Evolutionary conservation across 2,329 filamentous ascomycete genomes (phyloP), one percentile per base, ranked within the genome.

Genomic region (Penicillium sp.): DNA sequence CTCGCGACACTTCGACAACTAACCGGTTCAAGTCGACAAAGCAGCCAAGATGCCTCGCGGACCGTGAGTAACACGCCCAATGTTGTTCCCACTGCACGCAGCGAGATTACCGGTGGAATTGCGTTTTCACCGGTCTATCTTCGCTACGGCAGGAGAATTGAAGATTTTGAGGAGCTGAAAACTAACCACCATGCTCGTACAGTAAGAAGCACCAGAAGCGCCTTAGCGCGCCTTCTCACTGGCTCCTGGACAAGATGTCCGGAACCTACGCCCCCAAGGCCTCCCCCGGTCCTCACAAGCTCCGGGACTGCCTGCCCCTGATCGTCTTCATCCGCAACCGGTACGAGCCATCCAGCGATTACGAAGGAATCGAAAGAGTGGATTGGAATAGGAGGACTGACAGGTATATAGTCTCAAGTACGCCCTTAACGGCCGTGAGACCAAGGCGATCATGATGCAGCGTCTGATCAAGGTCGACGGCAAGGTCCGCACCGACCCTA

Each of bases 181-280:
- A 57, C 64, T 66, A 56, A 63, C 60, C 57, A 46, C 54, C 48
- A 63, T 64, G 63, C 26, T 26, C 57, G 57, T 61, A 70, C 71
- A 90, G 86, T 77, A 94, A 93, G 84, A 96, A 96, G 87, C 93
- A 98, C 80, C 91, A 97, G 79, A 97, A 98, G 90, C 90, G 93
- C 82, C 83, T 97, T 74, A 93, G 87, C 79, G 93, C 93, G 75
- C 93, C 93, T 73, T 94, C 87, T 75, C 93, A 97, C 86, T 98
- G 93, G 93, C 88, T 98, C 74, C 82, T 98, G 76, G 93, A 98
- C 88, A 98, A 98, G 79, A 83, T 98, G 74, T 95, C 89, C 76
- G 93, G 93, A 74, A 80, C 82, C 77, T 91, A 83, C 72, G 81
- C 81, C 59, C 80, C 80, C 66, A 80, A 81, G 73, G 78, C 81